Conservation (phyloP, 345 rosid genomes). For the Eucalyptus tenuipes region DNA sequence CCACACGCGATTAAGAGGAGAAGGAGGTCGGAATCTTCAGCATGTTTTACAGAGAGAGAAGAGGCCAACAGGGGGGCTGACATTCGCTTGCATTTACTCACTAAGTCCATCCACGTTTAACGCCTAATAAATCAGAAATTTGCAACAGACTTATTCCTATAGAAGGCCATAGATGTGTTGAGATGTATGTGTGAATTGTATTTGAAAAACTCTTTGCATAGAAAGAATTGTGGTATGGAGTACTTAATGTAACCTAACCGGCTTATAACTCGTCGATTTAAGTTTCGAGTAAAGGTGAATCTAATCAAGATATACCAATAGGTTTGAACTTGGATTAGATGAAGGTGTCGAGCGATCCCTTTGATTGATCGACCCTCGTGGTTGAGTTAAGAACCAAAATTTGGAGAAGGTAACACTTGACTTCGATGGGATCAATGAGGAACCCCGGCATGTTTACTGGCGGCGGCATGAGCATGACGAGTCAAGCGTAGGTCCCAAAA, state of each 20-base stretch:
- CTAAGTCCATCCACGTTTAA: not conserved
- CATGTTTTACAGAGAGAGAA: not conserved
- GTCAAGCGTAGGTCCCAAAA: not conserved
- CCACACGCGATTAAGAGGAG: not conserved
- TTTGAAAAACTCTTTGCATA: accelerated
- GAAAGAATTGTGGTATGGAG: not conserved
- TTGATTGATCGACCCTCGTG: not conserved
- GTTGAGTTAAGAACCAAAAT: not conserved
- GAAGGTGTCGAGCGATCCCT: not conserved
- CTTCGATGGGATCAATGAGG: not conserved
- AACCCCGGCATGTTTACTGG: not conserved
- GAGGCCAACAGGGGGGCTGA: not conserved
- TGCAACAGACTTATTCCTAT: not conserved
- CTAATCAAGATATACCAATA: accelerated
- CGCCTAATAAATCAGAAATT: not conserved
- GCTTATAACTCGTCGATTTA: accelerated
- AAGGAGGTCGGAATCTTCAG: not conserved
- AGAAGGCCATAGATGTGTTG: not conserved
- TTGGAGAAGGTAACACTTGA: not conserved
- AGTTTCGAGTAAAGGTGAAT: accelerated
- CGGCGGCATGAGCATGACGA: not conserved
- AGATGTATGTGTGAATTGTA: not conserved
- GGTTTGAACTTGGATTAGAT: accelerated
- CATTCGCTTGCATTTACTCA: not conserved
- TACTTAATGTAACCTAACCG: not conserved